Evolutionary conservation across 2,329 filamentous ascomycete genomes (phyloP), one percentile per base, ranked within the genome.

Genomic region (Balansia obtecta): DNA sequence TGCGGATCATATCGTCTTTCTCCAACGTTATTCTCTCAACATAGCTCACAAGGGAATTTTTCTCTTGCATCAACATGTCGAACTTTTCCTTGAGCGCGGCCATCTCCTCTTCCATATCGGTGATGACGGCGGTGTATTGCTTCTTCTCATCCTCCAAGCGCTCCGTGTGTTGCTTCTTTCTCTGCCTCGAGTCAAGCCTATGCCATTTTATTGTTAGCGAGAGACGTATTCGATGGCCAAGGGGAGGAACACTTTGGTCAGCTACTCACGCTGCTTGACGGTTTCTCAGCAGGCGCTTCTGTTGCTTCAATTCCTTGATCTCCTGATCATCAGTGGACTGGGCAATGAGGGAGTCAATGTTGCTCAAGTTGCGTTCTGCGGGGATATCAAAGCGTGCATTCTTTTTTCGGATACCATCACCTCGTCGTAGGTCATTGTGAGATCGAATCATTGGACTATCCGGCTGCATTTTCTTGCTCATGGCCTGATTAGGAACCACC

Each of bases 141-240:
- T 96, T 96, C 77, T 97, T 96, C 73, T 97, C 91, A 67, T 93
- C 86, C 68, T 97, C 93, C 44, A 97, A 80, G 60, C 93, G 84
- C 71, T 97, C 93, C 34, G 93, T 97, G 71, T 97, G 91, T 71
- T 88, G 86, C 80, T 97, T 97, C 78, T 97, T 98, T 60, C 93
- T 84, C 69, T 97, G 91, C 58, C 93, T 83, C 43, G 93, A 97
- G 71, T 97, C 91, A 60, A 98, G 85, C 58, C 88, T 95, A 11
- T 34, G 30, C 20, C 49, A 57, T 37, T 22, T 22, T 18, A 16
- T 38, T 46, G 41, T 59, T 53, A 57, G 57, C 46, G 34, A 32
- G 27, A 13, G 3, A 9, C 15, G 6, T 22, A 44, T 13, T 11
- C 30, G 3, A 13, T 9, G 11, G 1, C 2, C 1, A 13, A 9